Percentiles rank a stretch among this genome's conserved stretches.
Evolutionary conservation across 129 eudicot species (phyloP).

Genomic region (Tagetes patula): DNA sequence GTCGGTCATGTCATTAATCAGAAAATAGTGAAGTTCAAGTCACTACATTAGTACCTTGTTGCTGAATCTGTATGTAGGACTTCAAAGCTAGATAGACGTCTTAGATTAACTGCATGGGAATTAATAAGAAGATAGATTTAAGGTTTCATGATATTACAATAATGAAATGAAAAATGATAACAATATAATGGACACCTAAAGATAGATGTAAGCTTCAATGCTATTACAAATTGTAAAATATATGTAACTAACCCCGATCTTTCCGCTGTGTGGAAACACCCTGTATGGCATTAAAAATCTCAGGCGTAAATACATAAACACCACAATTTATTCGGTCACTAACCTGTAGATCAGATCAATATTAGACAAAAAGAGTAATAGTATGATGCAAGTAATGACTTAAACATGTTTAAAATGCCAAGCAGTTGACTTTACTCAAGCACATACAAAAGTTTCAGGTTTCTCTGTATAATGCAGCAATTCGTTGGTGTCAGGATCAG

Average conservation of each 20-base stretch:
- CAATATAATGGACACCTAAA: no score
- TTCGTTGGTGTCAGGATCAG: conserved; percentile 83
- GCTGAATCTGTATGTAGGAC: conserved; percentile 63
- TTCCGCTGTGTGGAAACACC: conserved; percentile 68
- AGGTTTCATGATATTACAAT: conserved; percentile 16
- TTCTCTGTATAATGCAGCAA: conserved; percentile 95
- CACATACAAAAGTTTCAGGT: conserved; percentile 96
- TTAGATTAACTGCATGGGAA: conserved; percentile 60
- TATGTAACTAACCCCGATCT: conserved; percentile 64
- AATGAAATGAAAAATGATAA: not conserved
- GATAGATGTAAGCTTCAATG: no score
- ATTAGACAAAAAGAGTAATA: conserved; percentile 20
- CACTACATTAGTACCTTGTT: conserved; percentile 56
- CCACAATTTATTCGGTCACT: conserved; percentile 95
- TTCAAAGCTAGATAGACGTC: conserved; percentile 82
- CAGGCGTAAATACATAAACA: conserved; percentile 89
- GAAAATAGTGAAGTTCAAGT: not conserved
- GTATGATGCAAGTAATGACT: conserved; percentile 10
- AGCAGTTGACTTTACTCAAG: conserved; percentile 15
- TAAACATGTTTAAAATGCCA: not conserved
- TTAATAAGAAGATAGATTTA: not conserved
- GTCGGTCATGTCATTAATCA: not conserved
- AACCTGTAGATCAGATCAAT: conserved; percentile 51
- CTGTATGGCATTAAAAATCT: conserved; percentile 69
- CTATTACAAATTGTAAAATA: not conserved